Percentiles rank a stretch among this genome's conserved stretches.
These are phyloP conservation scores for Teratosphaeria epicoccoides DNA, from an alignment of 2,329 filamentous ascomycete genomes.

Conservation along the genomic window DNA sequence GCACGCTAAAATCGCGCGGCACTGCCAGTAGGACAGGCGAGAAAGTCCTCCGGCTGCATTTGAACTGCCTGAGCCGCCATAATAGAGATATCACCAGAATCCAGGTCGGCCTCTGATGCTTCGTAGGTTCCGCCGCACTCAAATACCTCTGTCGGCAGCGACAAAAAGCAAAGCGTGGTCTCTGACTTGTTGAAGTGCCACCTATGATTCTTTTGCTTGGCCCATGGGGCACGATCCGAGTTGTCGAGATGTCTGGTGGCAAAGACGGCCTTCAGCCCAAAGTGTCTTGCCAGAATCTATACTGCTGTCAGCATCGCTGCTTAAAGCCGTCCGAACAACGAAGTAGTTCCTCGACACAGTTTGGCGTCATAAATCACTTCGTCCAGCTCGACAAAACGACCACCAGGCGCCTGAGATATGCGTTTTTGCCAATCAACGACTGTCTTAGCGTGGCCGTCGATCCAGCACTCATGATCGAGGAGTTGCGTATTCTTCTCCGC, in stretches of 20 bases:
- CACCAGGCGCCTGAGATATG: constrained; percentile 2
- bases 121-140: background rate
- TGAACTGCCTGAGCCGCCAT: constrained; percentile 2
- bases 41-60: background rate
- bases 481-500: background rate
- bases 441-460: too few relatives aligned
- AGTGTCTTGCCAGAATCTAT: constrained; percentile 9
- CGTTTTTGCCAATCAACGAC: background rate
- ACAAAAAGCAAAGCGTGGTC: constrained; percentile 14
- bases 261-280: constrained; percentile 11
- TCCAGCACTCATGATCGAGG: too few relatives aligned
- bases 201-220: constrained; percentile 6
- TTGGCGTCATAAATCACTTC: constrained; percentile 2
- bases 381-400: constrained; percentile 7
- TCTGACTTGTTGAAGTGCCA: constrained; percentile 5
- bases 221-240: constrained; percentile 4
- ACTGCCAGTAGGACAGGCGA: background rate
- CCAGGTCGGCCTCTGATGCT: constrained; percentile 1
- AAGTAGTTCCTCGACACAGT: too few relatives aligned
- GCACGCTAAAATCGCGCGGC: constrained; percentile 7
- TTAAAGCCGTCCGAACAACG: too few relatives aligned
- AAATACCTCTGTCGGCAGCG: constrained; percentile 1
- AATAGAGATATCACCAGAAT: background rate
- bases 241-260: constrained; percentile 1
- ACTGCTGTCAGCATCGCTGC: background rate